These are phyloP conservation scores for Ceratocystiopsis brevicomis DNA, from an alignment of 2,329 filamentous ascomycete species.

Conservation along the genomic window DNA sequence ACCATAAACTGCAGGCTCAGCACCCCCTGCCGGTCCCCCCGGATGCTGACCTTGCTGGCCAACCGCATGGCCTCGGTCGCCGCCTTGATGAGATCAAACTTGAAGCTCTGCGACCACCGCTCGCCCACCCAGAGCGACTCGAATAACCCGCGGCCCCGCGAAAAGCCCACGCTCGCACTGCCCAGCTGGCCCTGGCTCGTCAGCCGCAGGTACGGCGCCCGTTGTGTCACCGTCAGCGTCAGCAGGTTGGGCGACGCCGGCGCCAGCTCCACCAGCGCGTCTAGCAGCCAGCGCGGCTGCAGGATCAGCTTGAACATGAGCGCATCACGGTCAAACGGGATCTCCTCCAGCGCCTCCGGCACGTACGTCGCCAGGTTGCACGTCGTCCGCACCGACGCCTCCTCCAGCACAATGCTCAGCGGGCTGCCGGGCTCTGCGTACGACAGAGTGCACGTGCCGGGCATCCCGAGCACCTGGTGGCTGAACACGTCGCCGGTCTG, in stretches of 20 bases:
- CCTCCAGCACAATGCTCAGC: conserved; percentile 70
- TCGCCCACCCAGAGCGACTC: conserved; percentile 53
- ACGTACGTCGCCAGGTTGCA: conserved; percentile 83
- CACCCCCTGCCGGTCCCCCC: conserved; percentile 76
- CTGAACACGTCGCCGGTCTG: conserved; percentile 51
- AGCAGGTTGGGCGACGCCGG: conserved; percentile 55
- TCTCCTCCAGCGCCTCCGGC: conserved; percentile 54
- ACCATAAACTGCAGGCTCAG: conserved; percentile 94
- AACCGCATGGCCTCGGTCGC: conserved; percentile 84
- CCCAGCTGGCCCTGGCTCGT: conserved; percentile 43
- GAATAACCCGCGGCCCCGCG: conserved; percentile 44
- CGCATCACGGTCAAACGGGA: conserved; percentile 68
- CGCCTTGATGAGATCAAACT: conserved; percentile 69
- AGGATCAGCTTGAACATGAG: conserved; percentile 90
- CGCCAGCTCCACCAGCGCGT: conserved; percentile 50
- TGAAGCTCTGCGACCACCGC: conserved; percentile 54
- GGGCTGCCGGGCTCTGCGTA: conserved; percentile 60
- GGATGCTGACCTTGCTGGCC: conserved; percentile 78
- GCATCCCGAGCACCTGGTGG: conserved; percentile 62
- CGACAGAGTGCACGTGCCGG: conserved; percentile 67
- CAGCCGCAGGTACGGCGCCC: conserved; percentile 55
- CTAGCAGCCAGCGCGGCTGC: conserved; percentile 54
- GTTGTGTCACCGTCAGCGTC: conserved; percentile 45
- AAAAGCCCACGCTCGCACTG: conserved; percentile 47
- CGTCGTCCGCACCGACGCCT: conserved; percentile 70